Base-by-base conservation (phyloP, 352 stramenopile species). In the Phytophthora pseudosyringae region DNA sequence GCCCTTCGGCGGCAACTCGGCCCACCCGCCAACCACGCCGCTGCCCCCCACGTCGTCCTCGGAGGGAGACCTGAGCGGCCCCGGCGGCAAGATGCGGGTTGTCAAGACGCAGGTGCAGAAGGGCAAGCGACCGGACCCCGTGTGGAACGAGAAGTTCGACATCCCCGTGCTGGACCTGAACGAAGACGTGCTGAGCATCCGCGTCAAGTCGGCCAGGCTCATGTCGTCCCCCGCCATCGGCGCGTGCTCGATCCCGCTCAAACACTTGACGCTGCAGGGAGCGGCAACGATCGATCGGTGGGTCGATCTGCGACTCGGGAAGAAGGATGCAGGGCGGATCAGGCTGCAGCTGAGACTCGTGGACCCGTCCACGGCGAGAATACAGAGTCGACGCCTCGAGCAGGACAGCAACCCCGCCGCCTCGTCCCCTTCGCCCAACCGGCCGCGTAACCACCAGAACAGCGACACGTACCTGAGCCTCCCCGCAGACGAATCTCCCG, bases 131-230 rank as follows among this genome's bases (percentile, higher is more conserved):
- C 44, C 66, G 6, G 81, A 78, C 47, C 77, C 80, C 3, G 69
- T 89, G 9, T 93, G 85, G 85, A 90, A 93, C 61, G 85, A 93
- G 48, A 91, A 87, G 58, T 91, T 91, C 49, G 85, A 91, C 46
- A 79, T 92, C 39, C 68, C 80, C 2, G 69, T 87, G 3, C 44
- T 78, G 10, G 76, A 91, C 53, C 46, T 73, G 13, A 50, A 54
- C 4, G 48, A 64, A 47, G 83, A 91, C 41, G 57, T 90, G 53
- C 68, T 93, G 56, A 90, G 72, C 43, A 79, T 93, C 54, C 85
- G 85, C 39, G 75, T 93, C 53, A 91, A 91, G 73, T 87, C 67
- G 25, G 83, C 81, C 16, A 71, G 81, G 32, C 71, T 93, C 47
- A 87, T 93, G 80, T 79, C 82, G 38, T 79, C 80, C 4, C 70